These are phyloP conservation scores for Atkinsonella texensis DNA, from an alignment of 2,329 filamentous ascomycete species.

Conservation along the genomic window DNA sequence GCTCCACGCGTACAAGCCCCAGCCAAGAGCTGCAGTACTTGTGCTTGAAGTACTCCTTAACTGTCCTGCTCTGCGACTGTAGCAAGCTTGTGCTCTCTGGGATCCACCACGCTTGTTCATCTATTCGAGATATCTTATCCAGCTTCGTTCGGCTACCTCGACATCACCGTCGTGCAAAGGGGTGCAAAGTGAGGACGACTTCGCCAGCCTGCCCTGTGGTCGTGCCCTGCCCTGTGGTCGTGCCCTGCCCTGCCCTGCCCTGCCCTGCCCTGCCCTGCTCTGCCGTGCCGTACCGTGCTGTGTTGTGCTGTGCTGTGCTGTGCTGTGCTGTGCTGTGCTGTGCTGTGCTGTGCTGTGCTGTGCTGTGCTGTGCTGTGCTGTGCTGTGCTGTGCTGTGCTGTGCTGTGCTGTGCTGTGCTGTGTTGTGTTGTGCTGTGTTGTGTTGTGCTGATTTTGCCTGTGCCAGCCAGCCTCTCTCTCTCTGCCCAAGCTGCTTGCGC, in stretches of 20 bases:
- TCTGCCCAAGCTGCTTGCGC: neutral
- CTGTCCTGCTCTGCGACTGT: conserved; percentile 14
- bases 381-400: no score
- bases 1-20: conserved; percentile 13
- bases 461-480: no score
- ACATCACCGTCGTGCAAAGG: conserved; percentile 5
- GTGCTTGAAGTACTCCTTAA: conserved; percentile 23
- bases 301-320: neutral
- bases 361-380: no score
- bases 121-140: conserved; percentile 1
- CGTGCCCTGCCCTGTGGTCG: conserved; percentile 1
- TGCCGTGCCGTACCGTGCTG: neutral
- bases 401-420: no score
- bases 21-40: conserved; percentile 24
- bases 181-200: neutral
- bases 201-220: neutral
- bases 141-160: conserved; percentile 3
- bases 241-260: neutral
- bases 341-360: no score
- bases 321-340: no score
- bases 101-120: conserved; percentile 3
- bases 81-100: conserved; percentile 7
- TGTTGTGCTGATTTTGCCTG: no score
- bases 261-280: neutral
- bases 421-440: no score